phyloP scores from a whole-genome alignment of 2,329 filamentous ascomycete genomes.

The Clonostachys sp. region DNA sequence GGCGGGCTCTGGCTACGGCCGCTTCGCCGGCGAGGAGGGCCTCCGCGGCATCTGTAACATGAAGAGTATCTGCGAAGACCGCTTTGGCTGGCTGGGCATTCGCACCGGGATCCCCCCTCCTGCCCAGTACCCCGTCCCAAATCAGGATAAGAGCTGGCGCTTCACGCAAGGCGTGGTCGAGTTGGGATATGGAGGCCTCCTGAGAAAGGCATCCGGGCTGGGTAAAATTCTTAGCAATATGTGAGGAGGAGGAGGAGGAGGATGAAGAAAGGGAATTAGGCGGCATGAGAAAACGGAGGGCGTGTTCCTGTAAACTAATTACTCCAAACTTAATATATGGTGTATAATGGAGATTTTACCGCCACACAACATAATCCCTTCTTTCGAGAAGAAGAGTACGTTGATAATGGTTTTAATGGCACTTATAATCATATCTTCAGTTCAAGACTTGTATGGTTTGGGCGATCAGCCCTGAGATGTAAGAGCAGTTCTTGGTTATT shows the following conservation, averaged over 20 bases:
- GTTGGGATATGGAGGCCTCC: slow-evolving; percentile 47
- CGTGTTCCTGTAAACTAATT: too few relatives aligned
- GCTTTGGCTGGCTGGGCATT: slow-evolving; percentile 54
- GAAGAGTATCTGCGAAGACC: slow-evolving; percentile 82
- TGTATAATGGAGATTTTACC: too few relatives aligned
- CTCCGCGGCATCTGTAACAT: slow-evolving; percentile 79
- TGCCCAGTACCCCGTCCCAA: slow-evolving; percentile 74
- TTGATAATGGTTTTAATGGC: too few relatives aligned
- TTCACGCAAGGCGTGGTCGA: slow-evolving; percentile 59
- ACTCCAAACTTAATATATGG: too few relatives aligned
- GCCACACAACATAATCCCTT: too few relatives aligned
- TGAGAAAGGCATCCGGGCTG: slow-evolving; percentile 32
- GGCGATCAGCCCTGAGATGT: too few relatives aligned
- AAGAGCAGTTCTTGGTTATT: too few relatives aligned
- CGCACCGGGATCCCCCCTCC: slow-evolving; percentile 75
- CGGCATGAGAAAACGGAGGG: too few relatives aligned
- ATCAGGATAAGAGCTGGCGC: slow-evolving; percentile 59
- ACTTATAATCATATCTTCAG: too few relatives aligned
- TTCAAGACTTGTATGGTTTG: too few relatives aligned
- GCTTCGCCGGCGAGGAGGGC: slow-evolving; percentile 89
- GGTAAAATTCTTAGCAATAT: slow-evolving; percentile 36
- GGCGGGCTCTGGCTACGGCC: slow-evolving; percentile 84
- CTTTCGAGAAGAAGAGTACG: too few relatives aligned
- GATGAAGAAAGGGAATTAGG: too few relatives aligned
- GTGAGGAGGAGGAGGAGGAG: slow-evolving; percentile 12